These are phyloP conservation scores for Poterioochromonas sp. DNA, from an alignment of 352 stramenopile species.

Conservation along the genomic window DNA sequence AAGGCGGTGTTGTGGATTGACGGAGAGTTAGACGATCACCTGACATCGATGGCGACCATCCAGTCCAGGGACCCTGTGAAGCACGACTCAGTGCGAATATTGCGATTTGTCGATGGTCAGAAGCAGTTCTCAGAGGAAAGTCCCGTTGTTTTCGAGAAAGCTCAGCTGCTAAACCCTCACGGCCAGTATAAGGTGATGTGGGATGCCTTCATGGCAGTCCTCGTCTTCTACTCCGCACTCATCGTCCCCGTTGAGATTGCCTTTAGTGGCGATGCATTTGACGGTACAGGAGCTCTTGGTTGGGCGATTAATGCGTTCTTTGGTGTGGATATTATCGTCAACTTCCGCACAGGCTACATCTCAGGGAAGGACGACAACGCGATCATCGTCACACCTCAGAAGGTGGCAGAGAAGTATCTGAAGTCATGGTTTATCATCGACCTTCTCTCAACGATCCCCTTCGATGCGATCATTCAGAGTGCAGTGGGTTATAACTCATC, in stretches of 20 bases:
- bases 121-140: background rate
- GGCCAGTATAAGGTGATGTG: conserved; percentile 28
- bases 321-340: conserved; percentile 32
- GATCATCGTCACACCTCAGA: background rate
- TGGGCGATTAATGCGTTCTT: conserved; percentile 28
- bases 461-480: conserved; percentile 27
- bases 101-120: background rate
- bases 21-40: background rate
- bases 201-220: conserved; percentile 28
- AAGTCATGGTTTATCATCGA: conserved; percentile 37
- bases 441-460: conserved; percentile 31
- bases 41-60: background rate
- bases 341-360: conserved; percentile 30
- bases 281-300: background rate
- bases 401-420: conserved; percentile 28
- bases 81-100: background rate
- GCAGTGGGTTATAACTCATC: background rate
- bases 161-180: conserved; percentile 7
- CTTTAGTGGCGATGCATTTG: conserved; percentile 23
- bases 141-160: background rate
- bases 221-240: conserved; percentile 33
- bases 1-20: background rate
- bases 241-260: conserved; percentile 32
- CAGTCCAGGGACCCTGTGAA: background rate
- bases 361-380: conserved; percentile 2